Evolutionary conservation across 805 yeast species (phyloP), one percentile per base, ranked within the genome.

Genomic region (Yarrowia hollandica): DNA sequence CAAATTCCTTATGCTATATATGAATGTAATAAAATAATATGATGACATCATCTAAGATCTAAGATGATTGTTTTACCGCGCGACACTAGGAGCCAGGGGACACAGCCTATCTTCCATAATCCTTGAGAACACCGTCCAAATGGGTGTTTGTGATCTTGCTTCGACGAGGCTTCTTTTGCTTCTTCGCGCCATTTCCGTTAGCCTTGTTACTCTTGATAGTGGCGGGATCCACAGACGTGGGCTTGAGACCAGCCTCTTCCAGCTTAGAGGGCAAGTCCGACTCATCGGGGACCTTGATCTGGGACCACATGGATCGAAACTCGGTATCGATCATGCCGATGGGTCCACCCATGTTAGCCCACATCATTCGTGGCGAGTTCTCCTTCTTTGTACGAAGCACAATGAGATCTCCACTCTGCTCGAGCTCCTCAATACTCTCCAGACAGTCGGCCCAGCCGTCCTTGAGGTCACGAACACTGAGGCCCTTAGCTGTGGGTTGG

Each of bases 151-250:
- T 94, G 67, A 94, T 82, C 77, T 90, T 94, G 44, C 96, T 95
- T 69, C 90, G 82, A 73, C 98, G 83, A 54, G 95, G 88, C 73
- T 88, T 91, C 81, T 90, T 90, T 71, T 86, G 90, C 74, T 90
- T 92, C 71, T 86, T 82, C 55, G 78, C 81, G 28, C 74, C 75
- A 1, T 78, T 73, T 15, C 77, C 72, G 37, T 77, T 79, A 44
- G 80, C 81, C 60, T 80, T 82, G 69, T 84, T 86, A 39, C 39
- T 48, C 72, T 85, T 88, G 61, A 90, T 74, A n/a, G 88, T 82
- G 38, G 90, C 88, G n/a, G 99, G 98, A 70, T 94, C 99, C n/a
- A 90, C 94, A 68, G 94, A 87, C 0, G 98, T 92, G 9, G 99
- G 99, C 71, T 90, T 94, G 71, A 94, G 79, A n/a, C 96, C 92